Evolutionary conservation across 2,329 filamentous ascomycete genomes (phyloP), one percentile per base, ranked within the genome.

Genomic region (Fusarium floridanum): DNA sequence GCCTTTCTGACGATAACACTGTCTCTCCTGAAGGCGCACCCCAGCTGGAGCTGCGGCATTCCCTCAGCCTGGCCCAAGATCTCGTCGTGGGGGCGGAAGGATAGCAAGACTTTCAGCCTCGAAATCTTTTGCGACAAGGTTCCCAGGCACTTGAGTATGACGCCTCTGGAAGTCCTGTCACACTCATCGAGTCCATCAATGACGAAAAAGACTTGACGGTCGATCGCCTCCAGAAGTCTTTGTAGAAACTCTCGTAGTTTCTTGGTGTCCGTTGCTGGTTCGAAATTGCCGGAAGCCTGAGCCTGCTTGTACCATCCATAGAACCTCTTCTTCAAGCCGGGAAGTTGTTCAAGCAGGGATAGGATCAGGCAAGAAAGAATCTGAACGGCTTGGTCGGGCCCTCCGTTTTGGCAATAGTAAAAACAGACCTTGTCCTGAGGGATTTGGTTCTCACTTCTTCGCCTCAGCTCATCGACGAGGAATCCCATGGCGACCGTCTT

Each of bases 161-260:
- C 37, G 41, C 66, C 67, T 34, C 75, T 72, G 64, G 77, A 80
- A 27, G 62, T 4, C 62, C 66, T 68, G 57, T 80, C 77, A 63
- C 76, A 80, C 66, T 80, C 77, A 68, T 81, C 78, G 55, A 80
- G 68, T 27, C 76, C 77, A 67, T 81, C 78, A 61, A 81, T 77
- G 53, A 77, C 67, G 34, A 77, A 60, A 37, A 76, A 68, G 9
- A 77, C 20, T 7, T 48, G 67, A 5, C 66, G 62, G 59, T 73
- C 69, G 34, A 73, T 59, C 48, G 53, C 50, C 22, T 48, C 56
- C 27, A 73, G 27, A 2, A 69, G 17, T 27, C 41, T 56, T 50
- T 69, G 48, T 16, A 75, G 29, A 20, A 71, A 57, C 50, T 69
- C 68, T 43, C 67, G 60, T 16, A 73, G 62, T 37, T 64, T 73